Evolutionary conservation across 1,284 basidiomycete species (phyloP).

Genomic region (Caloboletus firmus): DNA sequence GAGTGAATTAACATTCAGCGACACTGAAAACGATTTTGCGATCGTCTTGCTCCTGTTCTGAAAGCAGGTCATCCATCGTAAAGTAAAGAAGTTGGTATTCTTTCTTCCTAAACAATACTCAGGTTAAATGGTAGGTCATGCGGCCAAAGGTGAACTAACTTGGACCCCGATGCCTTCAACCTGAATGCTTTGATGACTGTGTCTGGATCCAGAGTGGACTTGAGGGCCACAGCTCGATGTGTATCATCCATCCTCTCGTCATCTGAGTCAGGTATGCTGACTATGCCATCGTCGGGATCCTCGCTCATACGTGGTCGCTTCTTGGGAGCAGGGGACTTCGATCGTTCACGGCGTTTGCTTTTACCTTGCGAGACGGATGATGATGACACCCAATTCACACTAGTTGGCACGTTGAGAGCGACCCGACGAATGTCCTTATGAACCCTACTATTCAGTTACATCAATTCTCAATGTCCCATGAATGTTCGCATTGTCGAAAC

Average conservation of each 20-base stretch:
- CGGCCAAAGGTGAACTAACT: conserved; percentile 40
- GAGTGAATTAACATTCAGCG: conserved; percentile 23
- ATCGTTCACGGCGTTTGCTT: conserved; percentile 20
- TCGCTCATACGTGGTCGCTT: conserved; percentile 30
- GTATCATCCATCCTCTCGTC: conserved; percentile 11
- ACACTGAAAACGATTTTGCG: conserved; percentile 56
- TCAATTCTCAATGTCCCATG: conserved; percentile 6
- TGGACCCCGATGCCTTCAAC: conserved; percentile 43
- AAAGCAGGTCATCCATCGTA: conserved; percentile 58
- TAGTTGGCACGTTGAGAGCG: conserved; percentile 28
- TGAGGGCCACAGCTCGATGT: neutral
- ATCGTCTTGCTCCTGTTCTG: conserved; percentile 46
- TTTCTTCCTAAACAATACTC: conserved; percentile 37
- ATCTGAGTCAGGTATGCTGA: conserved; percentile 36
- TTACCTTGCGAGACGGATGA: conserved; percentile 10
- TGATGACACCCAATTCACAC: conserved; percentile 5
- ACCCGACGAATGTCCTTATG: conserved; percentile 33
- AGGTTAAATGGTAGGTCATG: neutral
- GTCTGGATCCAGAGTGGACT: conserved; percentile 30
- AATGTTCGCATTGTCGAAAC: neutral
- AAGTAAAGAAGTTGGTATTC: conserved; percentile 74
- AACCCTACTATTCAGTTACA: conserved; percentile 19
- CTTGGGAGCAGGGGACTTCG: conserved; percentile 18
- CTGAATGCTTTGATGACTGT: conserved; percentile 51
- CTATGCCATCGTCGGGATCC: conserved; percentile 36